Base-by-base conservation (phyloP, 1,284 basidiomycete species). In the Nidula niveotomentosa region DNA sequence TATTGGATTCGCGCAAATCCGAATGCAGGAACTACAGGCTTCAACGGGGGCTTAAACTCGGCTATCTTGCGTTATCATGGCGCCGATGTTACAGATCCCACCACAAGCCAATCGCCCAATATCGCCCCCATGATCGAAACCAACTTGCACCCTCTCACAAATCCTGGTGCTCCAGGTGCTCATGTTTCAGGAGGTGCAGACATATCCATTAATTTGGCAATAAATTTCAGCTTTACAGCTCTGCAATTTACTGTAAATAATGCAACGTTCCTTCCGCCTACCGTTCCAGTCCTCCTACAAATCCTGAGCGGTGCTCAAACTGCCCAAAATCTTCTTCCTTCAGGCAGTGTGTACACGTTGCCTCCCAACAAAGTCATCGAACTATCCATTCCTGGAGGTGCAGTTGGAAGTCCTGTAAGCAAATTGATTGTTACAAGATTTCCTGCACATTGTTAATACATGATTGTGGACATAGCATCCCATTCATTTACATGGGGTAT, bases 51-150 rank as follows among this genome's bases (percentile, higher is more conserved):
- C 1, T 59, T 73, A 37, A 76, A 77, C 55, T 74, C 71, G 35
- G 78, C 74, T 3, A 76, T 79, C 49, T 62, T 80, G 56, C 75
- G 78, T 15, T 87, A 87, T 60, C 55, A 45, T 0, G 77, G 78
- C 6, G 84, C 84, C 2, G 51, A 54, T 1, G 46, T 45, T 6
- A 80, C 82, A 30, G 81, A 80, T 0, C 74, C 63, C 3, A 72
- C 74, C 0, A 58, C 56, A 13, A 13, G 10, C 0, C 62, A 58
- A 10, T 57, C 59, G 1, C 23, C 23, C 23, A 65, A 61, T 50
- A 23, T 2, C 23, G 61, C 62, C 3, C 60, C 69, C 0, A 60
- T 77, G 15, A 39, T 62, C 3, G 77, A 79, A 49, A 62, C 65
- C 1, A 56, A 68, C 18, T 64, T 76, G 0, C 67, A 67, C 36